These are phyloP conservation scores for Dothidotthia symphoricarpi DNA, from an alignment of 2,329 filamentous ascomycete genomes.

Conservation along the genomic window DNA sequence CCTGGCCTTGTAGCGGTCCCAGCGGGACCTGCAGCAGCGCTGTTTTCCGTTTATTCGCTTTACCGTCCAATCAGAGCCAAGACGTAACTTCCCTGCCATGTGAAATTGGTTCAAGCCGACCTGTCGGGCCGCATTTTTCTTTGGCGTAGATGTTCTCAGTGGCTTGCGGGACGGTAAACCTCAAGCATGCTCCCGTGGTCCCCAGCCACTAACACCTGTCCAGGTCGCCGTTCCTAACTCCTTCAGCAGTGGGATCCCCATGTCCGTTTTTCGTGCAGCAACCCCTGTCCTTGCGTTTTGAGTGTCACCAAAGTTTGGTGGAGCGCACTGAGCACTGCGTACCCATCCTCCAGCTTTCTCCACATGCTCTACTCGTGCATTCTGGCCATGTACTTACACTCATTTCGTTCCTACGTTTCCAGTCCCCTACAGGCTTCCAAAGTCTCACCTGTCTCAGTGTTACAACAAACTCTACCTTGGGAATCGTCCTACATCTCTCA, in stretches of 20 bases:
- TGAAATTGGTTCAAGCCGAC: conserved; percentile 34
- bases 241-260: conserved; percentile 21
- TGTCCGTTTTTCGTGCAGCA: conserved; percentile 24
- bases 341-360: conserved; percentile 28
- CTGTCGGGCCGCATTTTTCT: conserved; percentile 27
- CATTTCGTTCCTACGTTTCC: conserved; percentile 36
- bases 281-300: conserved; percentile 29
- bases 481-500: conserved; percentile 20
- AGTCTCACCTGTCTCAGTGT: conserved; percentile 21
- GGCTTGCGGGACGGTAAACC: conserved; percentile 21
- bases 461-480: conserved; percentile 28
- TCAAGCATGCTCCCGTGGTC: conserved; percentile 17
- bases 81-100: conserved; percentile 25
- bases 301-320: conserved; percentile 26
- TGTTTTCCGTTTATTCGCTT: conserved; percentile 37
- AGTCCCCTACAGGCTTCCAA: conserved; percentile 27
- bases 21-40: conserved; percentile 23
- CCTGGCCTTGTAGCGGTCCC: conserved; percentile 9
- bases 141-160: conserved; percentile 22
- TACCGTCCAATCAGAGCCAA: conserved; percentile 24
- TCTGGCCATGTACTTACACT: conserved; percentile 30
- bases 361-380: conserved; percentile 38
- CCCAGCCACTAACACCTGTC: conserved; percentile 27
- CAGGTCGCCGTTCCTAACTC: conserved; percentile 15
- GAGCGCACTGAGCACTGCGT: conserved; percentile 33